Base-by-base conservation (phyloP, 352 stramenopile species). In the Pythium aquatile region DNA sequence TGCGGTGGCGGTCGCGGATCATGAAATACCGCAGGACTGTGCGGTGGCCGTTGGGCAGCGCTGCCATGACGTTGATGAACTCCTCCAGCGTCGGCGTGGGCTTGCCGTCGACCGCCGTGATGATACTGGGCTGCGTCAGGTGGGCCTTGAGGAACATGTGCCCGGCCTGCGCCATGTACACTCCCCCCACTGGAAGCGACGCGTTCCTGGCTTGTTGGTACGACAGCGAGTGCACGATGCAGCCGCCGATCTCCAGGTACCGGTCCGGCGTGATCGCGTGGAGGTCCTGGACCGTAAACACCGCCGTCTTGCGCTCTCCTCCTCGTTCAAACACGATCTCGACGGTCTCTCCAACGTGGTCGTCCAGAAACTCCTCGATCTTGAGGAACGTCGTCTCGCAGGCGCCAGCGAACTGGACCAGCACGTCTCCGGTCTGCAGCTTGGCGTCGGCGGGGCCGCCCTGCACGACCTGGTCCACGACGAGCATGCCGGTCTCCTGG, bases 91-190 rank as follows among this genome's bases (percentile, higher is more conserved):
- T 91, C 39, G 86, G 79, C 16, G 91, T 97, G 14, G 83, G 68
- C 39, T 91, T 81, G 29, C 83, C 83, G 35, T 90, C 87, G 13
- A 97, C 75, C 0, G 83, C 80, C 13, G 84, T 90, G 70, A 97
- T 94, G 55, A 97, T 96, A 63, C 86, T 88, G 24, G 88, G 82
- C 63, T 92, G 86, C 6, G 81, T 83, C 28, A 97, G 59, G 37
- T 93, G 83, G 6, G 87, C 90, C 56, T 93, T 91, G 69, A 95
- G 88, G 55, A 98, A 88, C 89, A 98, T 97, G 74, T 96, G 91
- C 1, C 90, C 91, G 5, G 88, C 79, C 58, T 94, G 84, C 2
- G 90, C 88, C 61, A 97, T 63, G 73, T 95, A 96, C 16, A 97
- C 87, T 3, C 81, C 76, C 9, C 83, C 85, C 2, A 91, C 77